These are phyloP conservation scores for Nothomitra cinnamomea DNA, from an alignment of 2,329 filamentous ascomycete species.

Conservation along the genomic window DNA sequence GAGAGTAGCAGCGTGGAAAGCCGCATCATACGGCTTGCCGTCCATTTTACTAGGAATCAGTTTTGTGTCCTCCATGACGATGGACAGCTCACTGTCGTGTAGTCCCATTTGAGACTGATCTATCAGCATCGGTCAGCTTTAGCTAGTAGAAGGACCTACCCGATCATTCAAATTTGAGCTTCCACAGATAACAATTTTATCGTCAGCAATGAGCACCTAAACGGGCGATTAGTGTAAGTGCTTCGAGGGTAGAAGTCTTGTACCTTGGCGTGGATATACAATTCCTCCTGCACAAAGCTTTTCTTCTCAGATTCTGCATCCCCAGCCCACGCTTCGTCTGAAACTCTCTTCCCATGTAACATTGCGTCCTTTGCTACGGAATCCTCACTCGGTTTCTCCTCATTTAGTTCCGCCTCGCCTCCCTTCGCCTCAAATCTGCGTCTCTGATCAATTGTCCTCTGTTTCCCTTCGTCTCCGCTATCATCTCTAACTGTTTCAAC, in stretches of 20 bases:
- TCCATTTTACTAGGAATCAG: slow-evolving; percentile 57
- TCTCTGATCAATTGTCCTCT: slow-evolving; percentile 28
- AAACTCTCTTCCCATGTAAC: slow-evolving; percentile 45
- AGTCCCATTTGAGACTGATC: slow-evolving; percentile 59
- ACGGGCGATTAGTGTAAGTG: slow-evolving; percentile 1
- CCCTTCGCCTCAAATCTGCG: slow-evolving; percentile 27
- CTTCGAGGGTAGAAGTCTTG: neutral
- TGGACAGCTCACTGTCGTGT: slow-evolving; percentile 81
- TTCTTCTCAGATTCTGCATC: slow-evolving; percentile 58
- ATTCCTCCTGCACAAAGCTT: slow-evolving; percentile 87
- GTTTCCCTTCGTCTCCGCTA: slow-evolving; percentile 22
- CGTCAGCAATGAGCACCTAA: slow-evolving; percentile 60
- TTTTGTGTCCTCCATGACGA: slow-evolving; percentile 65
- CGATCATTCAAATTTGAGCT: slow-evolving; percentile 53
- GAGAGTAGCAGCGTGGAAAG: slow-evolving; percentile 61
- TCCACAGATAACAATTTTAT: slow-evolving; percentile 66
- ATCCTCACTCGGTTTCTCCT: slow-evolving; percentile 29
- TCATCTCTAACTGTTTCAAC: slow-evolving; percentile 13
- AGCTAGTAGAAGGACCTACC: slow-evolving; percentile 17
- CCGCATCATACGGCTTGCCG: slow-evolving; percentile 52
- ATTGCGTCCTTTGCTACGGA: slow-evolving; percentile 67
- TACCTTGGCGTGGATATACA: slow-evolving; percentile 92
- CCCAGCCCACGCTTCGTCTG: slow-evolving; percentile 62
- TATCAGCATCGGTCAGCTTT: slow-evolving; percentile 24
- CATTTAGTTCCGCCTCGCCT: slow-evolving; percentile 22